These are phyloP conservation scores for Platismatia glauca DNA, from an alignment of 495 filamentous ascomycete species.

Conservation along the genomic window DNA sequence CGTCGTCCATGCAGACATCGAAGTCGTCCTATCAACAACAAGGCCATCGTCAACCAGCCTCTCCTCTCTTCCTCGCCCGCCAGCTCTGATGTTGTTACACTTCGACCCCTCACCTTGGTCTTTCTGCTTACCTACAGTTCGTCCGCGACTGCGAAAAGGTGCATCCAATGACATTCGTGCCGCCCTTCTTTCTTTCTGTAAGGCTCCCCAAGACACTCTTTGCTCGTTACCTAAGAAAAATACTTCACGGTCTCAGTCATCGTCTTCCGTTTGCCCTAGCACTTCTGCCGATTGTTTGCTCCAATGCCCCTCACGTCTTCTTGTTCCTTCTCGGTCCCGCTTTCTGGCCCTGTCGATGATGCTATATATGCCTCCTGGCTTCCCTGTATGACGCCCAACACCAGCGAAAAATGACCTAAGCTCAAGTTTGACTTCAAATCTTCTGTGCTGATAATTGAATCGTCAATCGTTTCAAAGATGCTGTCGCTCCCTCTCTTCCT, in stretches of 20 bases:
- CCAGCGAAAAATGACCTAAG: neutral
- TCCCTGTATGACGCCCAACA: neutral
- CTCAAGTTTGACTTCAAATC: neutral
- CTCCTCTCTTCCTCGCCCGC: neutral
- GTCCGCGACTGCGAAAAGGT: too few species aligned
- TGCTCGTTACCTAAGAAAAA: neutral
- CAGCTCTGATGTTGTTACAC: neutral
- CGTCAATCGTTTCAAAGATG: conserved; percentile 4
- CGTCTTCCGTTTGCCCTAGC: neutral
- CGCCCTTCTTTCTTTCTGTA: neutral
- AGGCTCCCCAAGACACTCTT: neutral
- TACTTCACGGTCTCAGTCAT: neutral
- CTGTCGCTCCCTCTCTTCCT: conserved; percentile 7
- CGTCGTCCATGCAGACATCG: too few species aligned
- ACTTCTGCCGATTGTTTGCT: neutral
- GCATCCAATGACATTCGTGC: neutral
- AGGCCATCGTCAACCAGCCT: neutral
- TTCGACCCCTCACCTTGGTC: neutral
- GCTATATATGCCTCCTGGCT: neutral
- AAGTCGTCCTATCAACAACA: neutral
- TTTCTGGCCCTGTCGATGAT: neutral
- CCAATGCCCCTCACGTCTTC: neutral
- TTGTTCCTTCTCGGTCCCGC: neutral
- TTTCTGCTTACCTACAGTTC: neutral
- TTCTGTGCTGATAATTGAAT: neutral